Conservation (phyloP, 805 yeast species). For the Candida awuae region DNA sequence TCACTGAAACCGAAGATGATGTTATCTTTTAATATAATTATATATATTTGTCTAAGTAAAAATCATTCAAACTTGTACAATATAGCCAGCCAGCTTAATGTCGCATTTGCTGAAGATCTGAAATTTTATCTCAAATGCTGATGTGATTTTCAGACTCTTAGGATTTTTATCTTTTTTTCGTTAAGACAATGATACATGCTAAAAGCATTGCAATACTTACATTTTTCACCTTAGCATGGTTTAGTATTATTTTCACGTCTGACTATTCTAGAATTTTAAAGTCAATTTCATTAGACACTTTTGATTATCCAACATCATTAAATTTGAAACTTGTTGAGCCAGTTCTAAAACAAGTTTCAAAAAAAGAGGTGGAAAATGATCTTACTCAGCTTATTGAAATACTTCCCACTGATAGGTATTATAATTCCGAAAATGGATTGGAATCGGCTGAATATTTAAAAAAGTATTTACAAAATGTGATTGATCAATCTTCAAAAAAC, state of each 20-base stretch:
- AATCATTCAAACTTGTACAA: background rate
- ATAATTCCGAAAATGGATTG: conserved; percentile 61
- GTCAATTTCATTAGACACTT: conserved; percentile 16
- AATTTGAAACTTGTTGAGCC: conserved; percentile 32
- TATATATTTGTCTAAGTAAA: too few relatives aligned
- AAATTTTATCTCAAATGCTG: too few relatives aligned
- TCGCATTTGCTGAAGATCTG: too few relatives aligned
- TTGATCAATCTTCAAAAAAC: conserved; percentile 15
- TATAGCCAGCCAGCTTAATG: too few relatives aligned
- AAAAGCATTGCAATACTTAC: background rate
- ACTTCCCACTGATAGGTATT: conserved; percentile 54
- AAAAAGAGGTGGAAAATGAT: conserved; percentile 1
- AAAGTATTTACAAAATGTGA: conserved; percentile 33
- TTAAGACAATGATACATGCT: background rate
- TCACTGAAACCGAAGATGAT: conserved; percentile 32
- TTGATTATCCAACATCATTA: conserved; percentile 43
- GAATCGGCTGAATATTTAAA: conserved; percentile 67
- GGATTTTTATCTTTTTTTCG: too few relatives aligned
- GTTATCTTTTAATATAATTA: conserved; percentile 28
- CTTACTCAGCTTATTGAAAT: conserved; percentile 6
- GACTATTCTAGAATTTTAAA: conserved; percentile 2
- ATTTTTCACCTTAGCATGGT: background rate
- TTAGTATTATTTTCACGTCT: conserved; percentile 1
- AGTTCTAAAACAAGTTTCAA: conserved; percentile 8
- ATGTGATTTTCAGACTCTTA: too few relatives aligned